phyloP scores from a whole-genome alignment of 768 basidiomycete species.

The Pleurotus djamor region DNA sequence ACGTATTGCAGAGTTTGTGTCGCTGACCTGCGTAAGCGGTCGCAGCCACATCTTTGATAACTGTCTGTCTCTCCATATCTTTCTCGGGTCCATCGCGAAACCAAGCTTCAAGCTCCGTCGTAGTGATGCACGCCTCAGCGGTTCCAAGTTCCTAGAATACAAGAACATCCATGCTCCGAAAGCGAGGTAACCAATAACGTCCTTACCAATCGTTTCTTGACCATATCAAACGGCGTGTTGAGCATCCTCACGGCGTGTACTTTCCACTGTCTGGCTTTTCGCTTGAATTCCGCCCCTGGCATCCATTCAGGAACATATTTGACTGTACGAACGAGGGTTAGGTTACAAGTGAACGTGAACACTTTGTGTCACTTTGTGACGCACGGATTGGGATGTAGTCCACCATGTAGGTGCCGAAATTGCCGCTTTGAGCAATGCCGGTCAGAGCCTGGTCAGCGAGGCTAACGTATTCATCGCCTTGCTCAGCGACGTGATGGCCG shows the following conservation, averaged over 20 bases:
- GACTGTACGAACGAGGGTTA: constrained; percentile 21
- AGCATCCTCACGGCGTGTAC: constrained; percentile 35
- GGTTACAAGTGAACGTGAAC: constrained; percentile 41
- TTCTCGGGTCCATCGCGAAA: background rate
- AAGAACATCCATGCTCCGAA: background rate
- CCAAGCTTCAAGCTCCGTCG: constrained; percentile 5
- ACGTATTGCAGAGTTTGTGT: background rate
- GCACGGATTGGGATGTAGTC: constrained; percentile 42
- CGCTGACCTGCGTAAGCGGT: constrained; percentile 25
- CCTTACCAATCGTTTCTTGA: constrained; percentile 44
- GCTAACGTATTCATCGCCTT: constrained; percentile 2
- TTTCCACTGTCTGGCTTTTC: constrained; percentile 37
- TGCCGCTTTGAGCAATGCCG: background rate
- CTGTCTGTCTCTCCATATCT: background rate
- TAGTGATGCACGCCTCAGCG: constrained; percentile 23
- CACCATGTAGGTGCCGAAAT: constrained; percentile 5
- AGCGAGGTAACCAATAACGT: background rate
- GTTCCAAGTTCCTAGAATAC: constrained; percentile 33
- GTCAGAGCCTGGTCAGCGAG: background rate
- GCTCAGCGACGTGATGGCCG: constrained; percentile 36
- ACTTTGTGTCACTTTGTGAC: constrained; percentile 42
- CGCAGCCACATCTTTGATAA: constrained; percentile 23
- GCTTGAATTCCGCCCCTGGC: constrained; percentile 54
- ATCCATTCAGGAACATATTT: constrained; percentile 52
- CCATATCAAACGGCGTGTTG: constrained; percentile 40